Base-by-base conservation (phyloP, 1,284 basidiomycete genomes). In the Coniophora puteana region DNA sequence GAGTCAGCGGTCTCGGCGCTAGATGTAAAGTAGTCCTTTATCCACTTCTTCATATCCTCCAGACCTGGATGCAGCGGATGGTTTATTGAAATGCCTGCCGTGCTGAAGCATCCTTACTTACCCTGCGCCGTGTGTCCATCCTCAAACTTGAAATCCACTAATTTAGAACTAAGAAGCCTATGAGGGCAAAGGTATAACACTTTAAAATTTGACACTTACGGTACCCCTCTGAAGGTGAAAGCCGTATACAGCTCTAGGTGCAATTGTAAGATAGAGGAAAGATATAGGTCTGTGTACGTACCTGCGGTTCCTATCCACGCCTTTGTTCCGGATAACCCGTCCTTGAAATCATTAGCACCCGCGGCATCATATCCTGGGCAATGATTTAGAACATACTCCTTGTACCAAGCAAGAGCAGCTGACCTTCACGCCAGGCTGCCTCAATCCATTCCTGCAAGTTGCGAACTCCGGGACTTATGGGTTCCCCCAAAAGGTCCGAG, bases 271-370 rank as follows among this genome's bases (percentile, higher is more conserved):
- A 27, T 21, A 38, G 23, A 30, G 27, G 40, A 43, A 23, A 29
- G 25, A 16, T 13, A 30, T 21, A 52, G 32, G 17, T 47, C 49
- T 46, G 40, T 24, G 29, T 10, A 11, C 54, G 36, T 49, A 85
- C 87, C 87, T 52, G 74, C 74, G 3, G 88, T 87, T 10, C 91
- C 91, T 29, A 93, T 83, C 83, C 80, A 89, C 57, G 86, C 88
- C 4, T 55, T 67, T 3, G 81, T 84, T 2, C 72, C 79, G 5
- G 82, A 62, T 4, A 94, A 64, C 27, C 71, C 69, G 31, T 64
- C 59, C 23, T 74, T 69, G 7, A 93, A 63, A 36, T 90, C 66
- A 22, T 62, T 45, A 5, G 75, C 75, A 5, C 91, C 91, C 46
- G 81, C 72, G 13, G 58, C 52, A 57, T 94, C 91, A 51, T 78